These are phyloP conservation scores for Globisporangium takayamanum DNA, from an alignment of 352 stramenopile species.

Conservation along the genomic window DNA sequence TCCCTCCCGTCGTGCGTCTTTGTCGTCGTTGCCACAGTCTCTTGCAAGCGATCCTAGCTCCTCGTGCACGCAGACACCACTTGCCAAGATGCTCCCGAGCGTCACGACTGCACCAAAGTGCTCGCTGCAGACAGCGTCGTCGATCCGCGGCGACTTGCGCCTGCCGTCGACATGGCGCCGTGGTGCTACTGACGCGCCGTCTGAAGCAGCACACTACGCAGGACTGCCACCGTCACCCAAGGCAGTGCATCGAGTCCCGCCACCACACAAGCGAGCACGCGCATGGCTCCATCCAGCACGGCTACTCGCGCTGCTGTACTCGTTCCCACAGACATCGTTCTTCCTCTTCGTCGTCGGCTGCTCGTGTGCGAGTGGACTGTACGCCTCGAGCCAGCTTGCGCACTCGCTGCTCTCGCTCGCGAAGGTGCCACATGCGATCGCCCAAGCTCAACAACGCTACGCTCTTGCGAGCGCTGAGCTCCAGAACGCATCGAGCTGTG, in stretches of 20 bases:
- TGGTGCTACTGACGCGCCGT: not conserved
- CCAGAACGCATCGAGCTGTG: conserved; percentile 27
- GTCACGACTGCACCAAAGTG: conserved; percentile 7
- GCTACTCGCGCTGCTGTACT: conserved; percentile 21
- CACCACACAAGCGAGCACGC: not conserved
- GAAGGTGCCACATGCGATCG: conserved; percentile 24
- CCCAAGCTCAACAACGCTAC: conserved; percentile 22
- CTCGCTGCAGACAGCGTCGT: conserved; percentile 16
- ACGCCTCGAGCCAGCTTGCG: conserved; percentile 31
- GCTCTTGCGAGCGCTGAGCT: conserved; percentile 24
- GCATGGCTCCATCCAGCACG: not conserved
- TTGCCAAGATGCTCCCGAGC: not conserved
- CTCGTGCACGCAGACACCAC: not conserved
- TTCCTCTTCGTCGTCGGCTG: conserved; percentile 40
- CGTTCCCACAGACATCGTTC: conserved; percentile 45
- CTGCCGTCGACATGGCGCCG: conserved; percentile 9
- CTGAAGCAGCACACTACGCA: not conserved
- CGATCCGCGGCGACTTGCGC: conserved; percentile 20
- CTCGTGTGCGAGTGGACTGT: conserved; percentile 34
- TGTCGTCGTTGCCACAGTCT: not conserved
- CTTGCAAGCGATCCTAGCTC: not conserved
- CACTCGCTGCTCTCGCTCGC: conserved; percentile 21
- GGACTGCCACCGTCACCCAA: conserved; percentile 1
- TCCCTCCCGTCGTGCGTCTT: not conserved
- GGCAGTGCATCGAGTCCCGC: not conserved